phyloP scores from a whole-genome alignment of 495 filamentous ascomycete genomes.

The Penicillium coffeae region DNA sequence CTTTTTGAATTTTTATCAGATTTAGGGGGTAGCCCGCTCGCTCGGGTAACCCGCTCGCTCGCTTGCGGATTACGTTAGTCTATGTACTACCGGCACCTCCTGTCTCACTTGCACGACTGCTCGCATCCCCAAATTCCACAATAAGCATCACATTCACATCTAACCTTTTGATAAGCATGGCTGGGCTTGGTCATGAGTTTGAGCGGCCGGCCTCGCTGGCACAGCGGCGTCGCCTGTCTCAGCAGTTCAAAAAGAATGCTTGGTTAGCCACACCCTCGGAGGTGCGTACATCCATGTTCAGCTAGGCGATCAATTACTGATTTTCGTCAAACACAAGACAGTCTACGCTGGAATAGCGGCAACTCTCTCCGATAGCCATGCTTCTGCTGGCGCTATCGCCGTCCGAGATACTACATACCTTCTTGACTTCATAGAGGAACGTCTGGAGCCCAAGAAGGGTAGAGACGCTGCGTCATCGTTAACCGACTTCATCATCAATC shows the following conservation, averaged over 20 bases:
- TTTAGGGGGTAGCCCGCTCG: too few relatives aligned
- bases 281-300: constrained; percentile 9
- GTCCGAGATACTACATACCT: constrained; percentile 77
- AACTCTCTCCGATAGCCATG: constrained; percentile 44
- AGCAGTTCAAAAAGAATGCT: constrained; percentile 20
- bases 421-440: constrained; percentile 66
- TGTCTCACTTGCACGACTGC: not conserved
- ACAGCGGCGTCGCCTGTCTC: constrained; percentile 29
- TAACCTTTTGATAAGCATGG: not conserved
- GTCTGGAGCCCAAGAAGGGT: constrained; percentile 29
- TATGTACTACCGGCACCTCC: not conserved
- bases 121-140: too few relatives aligned
- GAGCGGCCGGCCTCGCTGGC: constrained; percentile 31
- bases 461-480: constrained; percentile 39
- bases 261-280: constrained; percentile 20
- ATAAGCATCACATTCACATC: too few relatives aligned
- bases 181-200: constrained; percentile 5
- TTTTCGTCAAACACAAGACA: constrained; percentile 36
- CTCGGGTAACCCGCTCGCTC: too few relatives aligned
- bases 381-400: constrained; percentile 58
- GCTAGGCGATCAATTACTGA: not conserved
- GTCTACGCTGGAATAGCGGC: constrained; percentile 63
- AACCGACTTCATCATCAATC: constrained; percentile 47
- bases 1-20: too few relatives aligned
- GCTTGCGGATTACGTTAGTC: too few relatives aligned